Percentiles rank a stretch among this genome's conserved stretches.
Conservation (phyloP, 1,139 yeast species). For the Magnusiomyces suaveolens region DNA sequence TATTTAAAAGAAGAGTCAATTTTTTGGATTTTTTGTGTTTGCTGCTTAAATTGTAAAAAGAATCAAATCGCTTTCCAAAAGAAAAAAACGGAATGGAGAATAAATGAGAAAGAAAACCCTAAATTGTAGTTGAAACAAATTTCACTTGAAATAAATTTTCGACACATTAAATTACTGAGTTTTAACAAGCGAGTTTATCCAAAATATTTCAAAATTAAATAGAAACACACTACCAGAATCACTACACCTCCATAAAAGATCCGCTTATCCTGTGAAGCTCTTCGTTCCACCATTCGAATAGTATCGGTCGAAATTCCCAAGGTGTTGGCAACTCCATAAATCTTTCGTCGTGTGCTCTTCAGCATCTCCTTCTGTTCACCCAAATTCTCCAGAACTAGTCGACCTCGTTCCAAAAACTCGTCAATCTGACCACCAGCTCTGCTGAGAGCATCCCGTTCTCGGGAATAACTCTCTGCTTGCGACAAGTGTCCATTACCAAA, state of each 20-base stretch:
- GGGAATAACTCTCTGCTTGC: slow-evolving; percentile 53
- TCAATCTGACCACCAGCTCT: slow-evolving; percentile 78
- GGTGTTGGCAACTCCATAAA: slow-evolving; percentile 64
- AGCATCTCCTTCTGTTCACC: slow-evolving; percentile 75
- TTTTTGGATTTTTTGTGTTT: no score
- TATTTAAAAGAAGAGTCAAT: no score
- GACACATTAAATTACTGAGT: background rate
- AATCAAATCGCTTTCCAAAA: no score
- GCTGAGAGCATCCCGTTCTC: slow-evolving; percentile 56
- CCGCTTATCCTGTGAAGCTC: slow-evolving; percentile 86
- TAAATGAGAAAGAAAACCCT: no score
- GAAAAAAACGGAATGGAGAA: no score
- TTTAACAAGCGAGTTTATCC: slow-evolving; percentile 34
- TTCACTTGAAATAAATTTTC: no score
- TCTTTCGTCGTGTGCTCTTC: slow-evolving; percentile 49
- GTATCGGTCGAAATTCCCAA: slow-evolving; percentile 85
- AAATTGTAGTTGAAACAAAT: no score
- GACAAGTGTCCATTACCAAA: slow-evolving; percentile 20
- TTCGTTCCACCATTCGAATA: slow-evolving; percentile 65
- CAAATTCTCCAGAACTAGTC: slow-evolving; percentile 73
- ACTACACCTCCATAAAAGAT: slow-evolving; percentile 71
- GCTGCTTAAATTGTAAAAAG: no score
- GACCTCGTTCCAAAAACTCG: slow-evolving; percentile 83
- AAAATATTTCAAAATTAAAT: slow-evolving; percentile 57
- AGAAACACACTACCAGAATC: slow-evolving; percentile 57